Conservation (phyloP, 495 filamentous ascomycete species). For the Daldinia bambusicola region DNA sequence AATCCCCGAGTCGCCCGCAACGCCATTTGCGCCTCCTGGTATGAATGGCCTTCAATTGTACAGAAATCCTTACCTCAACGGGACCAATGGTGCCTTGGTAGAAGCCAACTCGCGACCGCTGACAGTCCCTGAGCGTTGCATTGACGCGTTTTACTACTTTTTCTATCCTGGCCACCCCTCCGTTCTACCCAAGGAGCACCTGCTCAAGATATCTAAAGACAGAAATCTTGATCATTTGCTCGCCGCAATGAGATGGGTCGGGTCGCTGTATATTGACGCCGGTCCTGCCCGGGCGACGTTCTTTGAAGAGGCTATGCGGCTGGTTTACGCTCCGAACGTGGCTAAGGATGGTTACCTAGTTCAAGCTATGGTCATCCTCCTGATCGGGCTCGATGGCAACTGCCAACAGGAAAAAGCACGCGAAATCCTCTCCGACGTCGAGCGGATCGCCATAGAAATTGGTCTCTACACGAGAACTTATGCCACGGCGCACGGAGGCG, state of each 20-base stretch:
- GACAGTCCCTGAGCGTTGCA: slow-evolving; percentile 59
- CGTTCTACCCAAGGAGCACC: slow-evolving; percentile 61
- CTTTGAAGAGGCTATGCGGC: slow-evolving; percentile 67
- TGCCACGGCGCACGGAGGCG: slow-evolving; percentile 58
- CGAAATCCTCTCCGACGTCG: slow-evolving; percentile 71
- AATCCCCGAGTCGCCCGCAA: slow-evolving; percentile 53
- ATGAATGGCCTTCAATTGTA: slow-evolving; percentile 51
- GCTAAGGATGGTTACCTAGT: slow-evolving; percentile 73
- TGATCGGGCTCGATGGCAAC: slow-evolving; percentile 80
- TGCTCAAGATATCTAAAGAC: slow-evolving; percentile 58
- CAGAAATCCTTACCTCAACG: slow-evolving; percentile 51
- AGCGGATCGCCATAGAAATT: slow-evolving; percentile 76
- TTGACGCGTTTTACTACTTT: slow-evolving; percentile 67
- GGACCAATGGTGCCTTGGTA: slow-evolving; percentile 47
- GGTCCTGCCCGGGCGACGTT: slow-evolving; percentile 61
- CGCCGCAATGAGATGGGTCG: slow-evolving; percentile 76
- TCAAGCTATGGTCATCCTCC: slow-evolving; percentile 79
- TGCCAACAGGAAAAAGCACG: slow-evolving; percentile 74
- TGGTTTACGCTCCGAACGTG: slow-evolving; percentile 59
- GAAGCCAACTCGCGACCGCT: slow-evolving; percentile 46
- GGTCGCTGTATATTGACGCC: slow-evolving; percentile 68
- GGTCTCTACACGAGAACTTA: slow-evolving; percentile 73
- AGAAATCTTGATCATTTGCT: slow-evolving; percentile 56
- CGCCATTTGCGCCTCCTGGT: slow-evolving; percentile 50
- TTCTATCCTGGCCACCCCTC: slow-evolving; percentile 79